These are phyloP conservation scores for Trichophaea hybrida DNA, from an alignment of 2,329 filamentous ascomycete species.

Conservation along the genomic window DNA sequence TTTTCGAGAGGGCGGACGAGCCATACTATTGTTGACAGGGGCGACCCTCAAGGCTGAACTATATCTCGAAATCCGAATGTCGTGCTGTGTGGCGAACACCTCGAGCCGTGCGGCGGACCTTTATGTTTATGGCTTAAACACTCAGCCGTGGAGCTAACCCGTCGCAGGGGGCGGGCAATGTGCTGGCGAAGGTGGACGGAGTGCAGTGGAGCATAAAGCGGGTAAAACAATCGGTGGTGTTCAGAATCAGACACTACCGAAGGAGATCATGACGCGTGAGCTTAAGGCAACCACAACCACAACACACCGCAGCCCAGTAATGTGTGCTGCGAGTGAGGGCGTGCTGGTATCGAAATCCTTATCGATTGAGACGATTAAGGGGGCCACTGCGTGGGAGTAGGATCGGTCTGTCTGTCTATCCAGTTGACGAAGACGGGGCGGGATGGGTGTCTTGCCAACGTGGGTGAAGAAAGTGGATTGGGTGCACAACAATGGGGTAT, in stretches of 20 bases:
- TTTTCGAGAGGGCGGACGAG: neutral
- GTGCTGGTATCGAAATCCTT: neutral
- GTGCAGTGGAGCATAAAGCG: neutral
- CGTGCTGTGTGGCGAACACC: neutral
- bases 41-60: constrained; percentile 11
- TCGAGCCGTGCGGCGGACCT: neutral
- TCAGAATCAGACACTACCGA: neutral
- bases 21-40: constrained; percentile 3
- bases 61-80: neutral
- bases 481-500: neutral
- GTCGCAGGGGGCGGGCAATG: neutral
- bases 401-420: neutral
- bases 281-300: neutral
- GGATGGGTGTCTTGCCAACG: neutral
- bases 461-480: neutral
- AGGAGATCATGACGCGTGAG: neutral
- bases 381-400: neutral
- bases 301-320: neutral
- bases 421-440: neutral
- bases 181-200: neutral
- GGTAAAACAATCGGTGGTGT: neutral
- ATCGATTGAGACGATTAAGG: neutral
- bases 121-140: neutral
- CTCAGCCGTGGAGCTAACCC: constrained; percentile 3
- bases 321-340: neutral